These are phyloP conservation scores for Malania oleifera DNA, from an alignment of 164 flowering plant species.

Conservation along the genomic window DNA sequence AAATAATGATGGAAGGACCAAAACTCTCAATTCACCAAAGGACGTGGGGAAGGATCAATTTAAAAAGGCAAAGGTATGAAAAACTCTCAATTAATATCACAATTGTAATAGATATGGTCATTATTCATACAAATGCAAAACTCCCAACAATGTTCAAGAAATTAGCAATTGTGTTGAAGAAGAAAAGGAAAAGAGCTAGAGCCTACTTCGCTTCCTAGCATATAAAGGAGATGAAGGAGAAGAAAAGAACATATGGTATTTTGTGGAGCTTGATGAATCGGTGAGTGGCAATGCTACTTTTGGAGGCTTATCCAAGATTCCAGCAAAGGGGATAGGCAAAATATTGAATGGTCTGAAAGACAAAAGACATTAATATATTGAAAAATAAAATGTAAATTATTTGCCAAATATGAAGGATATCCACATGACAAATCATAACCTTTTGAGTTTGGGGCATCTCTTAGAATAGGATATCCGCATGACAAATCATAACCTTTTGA, in stretches of 20 bases:
- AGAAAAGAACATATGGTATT: not conserved
- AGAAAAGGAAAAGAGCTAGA: slow-evolving; percentile 2
- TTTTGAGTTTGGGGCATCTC: too few species aligned
- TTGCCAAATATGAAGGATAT: too few species aligned
- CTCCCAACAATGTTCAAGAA: slow-evolving; percentile 5
- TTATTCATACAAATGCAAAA: slow-evolving; percentile 10
- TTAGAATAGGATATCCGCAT: too few species aligned
- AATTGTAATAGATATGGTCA: slow-evolving; percentile 17
- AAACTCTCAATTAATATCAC: slow-evolving; percentile 23
- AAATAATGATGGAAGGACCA: not conserved
- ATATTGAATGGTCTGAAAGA: too few species aligned
- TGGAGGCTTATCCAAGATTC: slow-evolving; percentile 9
- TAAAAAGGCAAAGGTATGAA: slow-evolving; percentile 11
- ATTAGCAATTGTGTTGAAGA: slow-evolving; percentile 9
- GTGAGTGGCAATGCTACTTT: slow-evolving; percentile 8
- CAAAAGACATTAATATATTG: too few species aligned
- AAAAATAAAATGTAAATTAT: too few species aligned
- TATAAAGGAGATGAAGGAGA: not conserved
- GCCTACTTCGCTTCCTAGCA: slow-evolving; percentile 9
- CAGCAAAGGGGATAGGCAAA: slow-evolving; percentile 8
- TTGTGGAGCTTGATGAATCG: slow-evolving; percentile 18
- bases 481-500: too few species aligned
- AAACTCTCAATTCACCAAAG: slow-evolving; percentile 9
- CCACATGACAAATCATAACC: too few species aligned
- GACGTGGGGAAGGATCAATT: slow-evolving; percentile 13